phyloP scores from a whole-genome alignment of 768 basidiomycete genomes.

The Tylopilus intermedius region DNA sequence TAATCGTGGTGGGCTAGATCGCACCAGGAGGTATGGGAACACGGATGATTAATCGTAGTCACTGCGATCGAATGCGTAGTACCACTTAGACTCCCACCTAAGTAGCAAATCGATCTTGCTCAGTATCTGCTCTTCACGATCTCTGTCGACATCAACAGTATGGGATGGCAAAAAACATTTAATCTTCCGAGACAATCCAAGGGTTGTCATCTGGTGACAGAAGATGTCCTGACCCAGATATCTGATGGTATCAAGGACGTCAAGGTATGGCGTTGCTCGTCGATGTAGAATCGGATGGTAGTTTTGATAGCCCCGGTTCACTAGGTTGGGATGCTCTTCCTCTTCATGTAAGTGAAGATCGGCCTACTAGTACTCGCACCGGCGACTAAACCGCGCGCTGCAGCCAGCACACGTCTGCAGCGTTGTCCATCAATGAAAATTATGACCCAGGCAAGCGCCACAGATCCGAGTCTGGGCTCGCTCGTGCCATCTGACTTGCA shows the following conservation, averaged over 20 bases:
- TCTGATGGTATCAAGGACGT: slow-evolving; percentile 62
- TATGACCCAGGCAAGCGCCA: slow-evolving; percentile 60
- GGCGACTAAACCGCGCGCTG: slow-evolving; percentile 23
- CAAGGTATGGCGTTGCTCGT: slow-evolving; percentile 39
- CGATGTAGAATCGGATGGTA: not conserved
- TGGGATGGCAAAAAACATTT: slow-evolving; percentile 92
- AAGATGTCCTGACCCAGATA: slow-evolving; percentile 66
- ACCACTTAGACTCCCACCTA: not conserved
- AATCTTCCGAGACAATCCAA: slow-evolving; percentile 47
- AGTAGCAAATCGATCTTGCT: not conserved
- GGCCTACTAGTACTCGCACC: not conserved
- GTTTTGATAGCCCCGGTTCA: not conserved
- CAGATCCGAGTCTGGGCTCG: not conserved
- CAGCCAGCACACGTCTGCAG: slow-evolving; percentile 75
- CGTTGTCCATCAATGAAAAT: slow-evolving; percentile 85
- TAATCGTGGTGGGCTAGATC: slow-evolving; percentile 79
- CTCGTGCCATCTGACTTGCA: slow-evolving; percentile 7
- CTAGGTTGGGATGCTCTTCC: slow-evolving; percentile 81
- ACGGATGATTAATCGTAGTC: slow-evolving; percentile 23
- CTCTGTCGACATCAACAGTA: slow-evolving; percentile 24
- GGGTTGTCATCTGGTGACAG: slow-evolving; percentile 82
- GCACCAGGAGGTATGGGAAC: slow-evolving; percentile 31
- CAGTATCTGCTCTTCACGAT: not conserved
- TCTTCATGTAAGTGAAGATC: slow-evolving; percentile 65
- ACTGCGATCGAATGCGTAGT: not conserved